Percentiles rank a stretch among this genome's conserved stretches.
These are phyloP conservation scores for Dorcoceras hygrometricum DNA, from an alignment of 257 asterid species.

Conservation along the genomic window DNA sequence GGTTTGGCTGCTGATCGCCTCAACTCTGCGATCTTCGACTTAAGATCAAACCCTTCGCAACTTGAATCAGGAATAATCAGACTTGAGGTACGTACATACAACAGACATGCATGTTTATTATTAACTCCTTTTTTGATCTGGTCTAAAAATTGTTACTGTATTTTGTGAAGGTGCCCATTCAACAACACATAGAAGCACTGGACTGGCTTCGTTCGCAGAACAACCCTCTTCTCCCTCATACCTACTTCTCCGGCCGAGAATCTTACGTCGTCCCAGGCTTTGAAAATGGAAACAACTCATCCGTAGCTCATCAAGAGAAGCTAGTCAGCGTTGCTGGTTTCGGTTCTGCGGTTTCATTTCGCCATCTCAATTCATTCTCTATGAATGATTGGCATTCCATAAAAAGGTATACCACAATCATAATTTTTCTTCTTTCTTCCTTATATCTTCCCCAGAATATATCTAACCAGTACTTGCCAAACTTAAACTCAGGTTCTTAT, in stretches of 20 bases:
- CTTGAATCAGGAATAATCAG: conserved; percentile 71
- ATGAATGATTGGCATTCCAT: conserved; percentile 16
- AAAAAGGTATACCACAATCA: neutral
- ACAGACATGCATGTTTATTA: too few species aligned
- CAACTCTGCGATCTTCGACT: conserved; percentile 52
- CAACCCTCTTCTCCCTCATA: neutral
- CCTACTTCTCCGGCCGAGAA: conserved; percentile 20
- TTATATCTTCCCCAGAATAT: too few species aligned
- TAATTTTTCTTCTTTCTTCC: neutral
- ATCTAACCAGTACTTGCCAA: neutral
- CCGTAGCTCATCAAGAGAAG: neutral
- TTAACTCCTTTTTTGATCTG: too few species aligned
- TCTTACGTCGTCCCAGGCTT: neutral
- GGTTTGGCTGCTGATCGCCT: conserved; percentile 61
- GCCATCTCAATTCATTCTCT: conserved; percentile 17
- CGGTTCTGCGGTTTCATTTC: conserved; percentile 11
- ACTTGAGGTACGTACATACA: conserved; percentile 62
- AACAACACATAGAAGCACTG: conserved; percentile 3
- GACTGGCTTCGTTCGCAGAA: conserved; percentile 14
- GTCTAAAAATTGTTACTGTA: neutral
- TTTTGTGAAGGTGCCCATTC: conserved; percentile 7
- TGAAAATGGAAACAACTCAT: too few species aligned
- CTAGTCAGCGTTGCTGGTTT: conserved; percentile 14
- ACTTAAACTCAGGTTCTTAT: conserved; percentile 53
- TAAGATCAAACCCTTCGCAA: conserved; percentile 40